Percentiles rank a stretch among this genome's conserved stretches.
phyloP scores from a whole-genome alignment of 805 yeast species.

The Cyberlindnera meyerae region DNA sequence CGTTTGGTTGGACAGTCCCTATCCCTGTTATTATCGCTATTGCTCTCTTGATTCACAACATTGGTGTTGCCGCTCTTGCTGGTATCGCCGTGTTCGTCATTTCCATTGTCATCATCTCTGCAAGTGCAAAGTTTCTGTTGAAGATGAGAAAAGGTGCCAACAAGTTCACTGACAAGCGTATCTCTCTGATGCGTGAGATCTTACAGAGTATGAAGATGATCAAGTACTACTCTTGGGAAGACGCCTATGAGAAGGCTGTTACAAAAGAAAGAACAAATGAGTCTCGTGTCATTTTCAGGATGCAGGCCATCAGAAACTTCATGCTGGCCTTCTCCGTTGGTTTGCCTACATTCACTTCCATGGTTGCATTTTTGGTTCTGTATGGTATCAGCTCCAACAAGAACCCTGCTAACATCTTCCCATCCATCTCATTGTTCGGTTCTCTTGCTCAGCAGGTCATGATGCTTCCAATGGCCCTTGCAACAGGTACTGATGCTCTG shows the following conservation, averaged over 20 bases:
- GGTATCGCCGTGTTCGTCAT: slow-evolving; percentile 55
- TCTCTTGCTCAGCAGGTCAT: slow-evolving; percentile 57
- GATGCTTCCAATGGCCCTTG: slow-evolving; percentile 65
- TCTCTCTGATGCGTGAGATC: slow-evolving; percentile 56
- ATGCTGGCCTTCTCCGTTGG: slow-evolving; percentile 47
- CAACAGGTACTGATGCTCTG: slow-evolving; percentile 63
- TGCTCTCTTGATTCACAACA: slow-evolving; percentile 55
- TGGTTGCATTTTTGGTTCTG: slow-evolving; percentile 44
- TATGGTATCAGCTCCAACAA: slow-evolving; percentile 33
- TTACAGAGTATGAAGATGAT: slow-evolving; percentile 60
- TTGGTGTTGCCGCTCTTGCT: slow-evolving; percentile 64
- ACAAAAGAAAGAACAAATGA: slow-evolving; percentile 51
- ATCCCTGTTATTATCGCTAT: slow-evolving; percentile 59
- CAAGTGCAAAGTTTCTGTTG: slow-evolving; percentile 44
- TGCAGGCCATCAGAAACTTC: slow-evolving; percentile 57
- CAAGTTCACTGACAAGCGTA: slow-evolving; percentile 58
- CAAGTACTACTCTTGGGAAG: slow-evolving; percentile 85
- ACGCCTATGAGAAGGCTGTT: slow-evolving; percentile 56
- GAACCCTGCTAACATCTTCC: slow-evolving; percentile 59
- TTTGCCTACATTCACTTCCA: slow-evolving; percentile 47
- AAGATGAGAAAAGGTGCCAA: slow-evolving; percentile 50
- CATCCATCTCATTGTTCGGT: slow-evolving; percentile 66
- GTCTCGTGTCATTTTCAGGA: slow-evolving; percentile 47
- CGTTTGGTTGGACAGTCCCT: slow-evolving; percentile 51
- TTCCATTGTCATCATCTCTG: slow-evolving; percentile 42